Evolutionary conservation across 2,329 filamentous ascomycete species (phyloP).

Genomic region (Diaporthe australafricana): DNA sequence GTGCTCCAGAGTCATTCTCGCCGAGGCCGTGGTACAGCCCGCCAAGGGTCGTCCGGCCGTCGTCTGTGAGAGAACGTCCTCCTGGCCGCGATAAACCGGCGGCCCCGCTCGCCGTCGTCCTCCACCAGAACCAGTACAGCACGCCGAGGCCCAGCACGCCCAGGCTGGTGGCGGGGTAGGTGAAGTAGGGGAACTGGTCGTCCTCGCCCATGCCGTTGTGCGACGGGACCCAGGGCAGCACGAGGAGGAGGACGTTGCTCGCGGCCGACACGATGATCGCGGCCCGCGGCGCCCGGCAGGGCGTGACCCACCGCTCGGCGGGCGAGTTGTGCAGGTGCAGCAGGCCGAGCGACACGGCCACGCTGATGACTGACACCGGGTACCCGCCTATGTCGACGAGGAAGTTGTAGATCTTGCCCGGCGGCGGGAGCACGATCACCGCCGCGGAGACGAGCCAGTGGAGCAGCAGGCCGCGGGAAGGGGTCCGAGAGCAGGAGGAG

Average conservation of each 20-base stretch:
- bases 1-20: neutral
- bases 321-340: slow-evolving; percentile 47
- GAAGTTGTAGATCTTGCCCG: slow-evolving; percentile 53
- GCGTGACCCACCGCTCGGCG: slow-evolving; percentile 45
- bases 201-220: slow-evolving; percentile 39
- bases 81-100: neutral
- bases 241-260: slow-evolving; percentile 48
- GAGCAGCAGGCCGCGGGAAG: slow-evolving; percentile 57
- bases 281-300: slow-evolving; percentile 45
- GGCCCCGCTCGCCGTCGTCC: slow-evolving; percentile 28
- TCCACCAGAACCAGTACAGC: slow-evolving; percentile 52
- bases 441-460: slow-evolving; percentile 72
- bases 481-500: slow-evolving; percentile 34
- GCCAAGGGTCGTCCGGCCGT: too few relatives aligned
- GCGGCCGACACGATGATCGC: slow-evolving; percentile 47
- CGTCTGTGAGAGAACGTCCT: neutral
- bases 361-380: slow-evolving; percentile 50
- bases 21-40: neutral
- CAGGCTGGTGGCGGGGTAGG: slow-evolving; percentile 50
- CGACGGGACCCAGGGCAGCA: slow-evolving; percentile 52
- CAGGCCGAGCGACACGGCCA: slow-evolving; percentile 49
- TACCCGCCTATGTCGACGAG: slow-evolving; percentile 52
- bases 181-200: slow-evolving; percentile 49
- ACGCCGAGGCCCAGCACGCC: slow-evolving; percentile 48
- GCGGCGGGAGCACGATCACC: slow-evolving; percentile 63